Percentiles rank a stretch among this genome's conserved stretches.
phyloP scores from a whole-genome alignment of 768 basidiomycete genomes.

The Lactarius indigo region DNA sequence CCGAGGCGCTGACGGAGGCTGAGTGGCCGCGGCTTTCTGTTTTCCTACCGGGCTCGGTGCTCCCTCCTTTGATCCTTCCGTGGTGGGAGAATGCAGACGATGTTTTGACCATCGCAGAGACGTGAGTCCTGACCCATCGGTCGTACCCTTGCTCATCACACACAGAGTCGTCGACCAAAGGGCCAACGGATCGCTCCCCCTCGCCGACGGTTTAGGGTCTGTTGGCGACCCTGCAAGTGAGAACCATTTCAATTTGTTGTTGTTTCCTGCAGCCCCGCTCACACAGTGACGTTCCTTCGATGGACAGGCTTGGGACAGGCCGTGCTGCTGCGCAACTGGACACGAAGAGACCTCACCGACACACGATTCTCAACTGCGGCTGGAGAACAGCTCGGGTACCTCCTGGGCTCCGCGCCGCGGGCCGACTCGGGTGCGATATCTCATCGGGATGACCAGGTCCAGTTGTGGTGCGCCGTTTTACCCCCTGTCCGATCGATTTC shows the following conservation, averaged over 20 bases:
- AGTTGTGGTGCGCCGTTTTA: conserved; percentile 43
- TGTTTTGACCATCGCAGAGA: conserved; percentile 41
- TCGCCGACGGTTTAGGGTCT: conserved; percentile 47
- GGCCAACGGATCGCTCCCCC: conserved; percentile 36
- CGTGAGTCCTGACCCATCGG: conserved; percentile 31
- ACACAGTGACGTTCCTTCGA: not conserved
- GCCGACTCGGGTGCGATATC: conserved; percentile 55
- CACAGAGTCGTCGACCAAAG: conserved; percentile 39
- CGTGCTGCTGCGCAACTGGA: conserved; percentile 53
- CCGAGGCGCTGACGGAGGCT: conserved; percentile 54
- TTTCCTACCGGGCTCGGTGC: conserved; percentile 41
- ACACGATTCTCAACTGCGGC: conserved; percentile 42
- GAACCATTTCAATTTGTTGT: not conserved
- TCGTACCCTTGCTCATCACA: not conserved
- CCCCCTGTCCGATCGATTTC: not conserved
- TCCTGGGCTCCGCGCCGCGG: conserved; percentile 43
- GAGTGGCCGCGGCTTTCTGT: conserved; percentile 49
- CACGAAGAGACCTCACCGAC: conserved; percentile 35
- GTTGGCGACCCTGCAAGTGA: conserved; percentile 60
- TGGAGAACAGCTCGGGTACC: conserved; percentile 44
- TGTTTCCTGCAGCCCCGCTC: not conserved
- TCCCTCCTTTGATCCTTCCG: conserved; percentile 37
- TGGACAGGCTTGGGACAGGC: conserved; percentile 48
- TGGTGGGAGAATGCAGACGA: conserved; percentile 35
- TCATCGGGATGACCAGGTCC: conserved; percentile 49